phyloP scores from a whole-genome alignment of 352 stramenopile genomes.

The Phytopythium vexans region DNA sequence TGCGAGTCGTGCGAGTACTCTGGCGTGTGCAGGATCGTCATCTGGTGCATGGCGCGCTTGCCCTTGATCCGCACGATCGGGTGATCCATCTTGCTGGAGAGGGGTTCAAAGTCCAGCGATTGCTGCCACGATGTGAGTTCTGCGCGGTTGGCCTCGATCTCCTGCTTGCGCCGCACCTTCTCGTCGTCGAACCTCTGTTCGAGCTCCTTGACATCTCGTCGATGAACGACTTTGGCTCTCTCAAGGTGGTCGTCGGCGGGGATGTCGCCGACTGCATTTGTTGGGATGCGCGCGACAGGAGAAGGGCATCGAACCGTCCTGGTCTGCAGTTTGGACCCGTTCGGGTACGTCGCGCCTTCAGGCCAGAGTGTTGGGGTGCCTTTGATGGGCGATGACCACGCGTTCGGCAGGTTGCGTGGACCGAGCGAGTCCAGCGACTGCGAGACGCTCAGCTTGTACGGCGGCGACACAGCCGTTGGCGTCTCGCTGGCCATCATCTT shows the following conservation, averaged over 20 bases:
- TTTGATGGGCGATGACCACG: constrained; percentile 23
- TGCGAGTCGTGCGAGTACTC: constrained; percentile 37
- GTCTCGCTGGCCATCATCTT: constrained; percentile 39
- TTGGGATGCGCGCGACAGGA: constrained; percentile 28
- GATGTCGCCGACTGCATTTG: constrained; percentile 18
- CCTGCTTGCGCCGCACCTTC: constrained; percentile 17
- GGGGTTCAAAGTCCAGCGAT: constrained; percentile 40
- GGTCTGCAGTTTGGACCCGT: constrained; percentile 21
- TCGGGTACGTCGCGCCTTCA: constrained; percentile 37
- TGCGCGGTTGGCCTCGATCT: constrained; percentile 31
- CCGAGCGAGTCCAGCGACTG: constrained; percentile 30
- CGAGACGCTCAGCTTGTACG: constrained; percentile 25
- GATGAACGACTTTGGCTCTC: constrained; percentile 21
- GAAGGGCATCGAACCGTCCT: constrained; percentile 48
- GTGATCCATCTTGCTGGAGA: constrained; percentile 43
- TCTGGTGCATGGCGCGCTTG: constrained; percentile 21
- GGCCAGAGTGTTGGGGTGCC: constrained; percentile 57
- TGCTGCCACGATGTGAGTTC: constrained; percentile 13
- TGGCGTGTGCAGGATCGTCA: constrained; percentile 50
- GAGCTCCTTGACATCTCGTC: constrained; percentile 19
- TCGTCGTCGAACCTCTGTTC: constrained; percentile 33
- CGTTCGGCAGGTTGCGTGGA: constrained; percentile 20
- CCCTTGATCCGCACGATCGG: constrained; percentile 34
- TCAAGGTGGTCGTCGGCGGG: constrained; percentile 19
- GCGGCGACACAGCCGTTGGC: constrained; percentile 14